A percentile compares a stretch with the other conserved stretches of the same genome.
These are phyloP conservation scores for Leucocoprinus sp. DNA, from an alignment of 768 basidiomycete genomes.

Conservation along the genomic window DNA sequence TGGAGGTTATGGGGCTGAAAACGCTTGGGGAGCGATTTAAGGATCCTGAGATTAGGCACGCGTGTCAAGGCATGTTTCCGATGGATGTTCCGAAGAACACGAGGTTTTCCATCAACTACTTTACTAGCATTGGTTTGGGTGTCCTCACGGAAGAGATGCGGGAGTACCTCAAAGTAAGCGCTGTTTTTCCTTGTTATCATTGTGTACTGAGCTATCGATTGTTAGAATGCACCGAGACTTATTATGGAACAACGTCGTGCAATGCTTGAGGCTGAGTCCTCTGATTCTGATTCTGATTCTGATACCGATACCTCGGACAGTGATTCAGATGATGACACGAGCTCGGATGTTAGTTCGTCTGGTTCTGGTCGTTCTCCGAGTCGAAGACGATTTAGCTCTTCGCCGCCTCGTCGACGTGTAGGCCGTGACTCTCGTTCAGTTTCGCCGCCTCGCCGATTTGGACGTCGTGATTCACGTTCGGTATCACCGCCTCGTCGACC, in stretches of 20 bases:
- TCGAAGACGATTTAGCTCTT: slow-evolving; percentile 19
- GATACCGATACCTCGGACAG: slow-evolving; percentile 22
- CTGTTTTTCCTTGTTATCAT: slow-evolving; percentile 2
- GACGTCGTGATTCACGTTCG: slow-evolving; percentile 11
- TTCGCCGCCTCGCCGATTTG: slow-evolving; percentile 11
- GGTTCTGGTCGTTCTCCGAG: slow-evolving; percentile 11
- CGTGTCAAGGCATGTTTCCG: slow-evolving; percentile 86
- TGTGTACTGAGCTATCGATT: not conserved
- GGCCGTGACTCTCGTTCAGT: slow-evolving; percentile 3
- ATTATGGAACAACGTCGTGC: slow-evolving; percentile 94
- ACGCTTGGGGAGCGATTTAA: slow-evolving; percentile 82
- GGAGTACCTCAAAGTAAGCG: slow-evolving; percentile 81
- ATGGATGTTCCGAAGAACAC: slow-evolving; percentile 96
- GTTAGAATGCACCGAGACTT: slow-evolving; percentile 80
- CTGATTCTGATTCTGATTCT: slow-evolving; percentile 29
- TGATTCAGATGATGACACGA: slow-evolving; percentile 18
- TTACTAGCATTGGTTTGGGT: slow-evolving; percentile 90
- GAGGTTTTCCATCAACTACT: slow-evolving; percentile 94
- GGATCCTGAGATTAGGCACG: slow-evolving; percentile 70
- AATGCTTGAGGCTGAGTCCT: slow-evolving; percentile 65
- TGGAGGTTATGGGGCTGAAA: slow-evolving; percentile 89
- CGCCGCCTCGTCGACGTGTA: slow-evolving; percentile 17
- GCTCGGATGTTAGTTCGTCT: slow-evolving; percentile 13
- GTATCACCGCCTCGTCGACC: slow-evolving; percentile 19
- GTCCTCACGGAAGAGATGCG: slow-evolving; percentile 93